phyloP scores from a whole-genome alignment of 2,329 filamentous ascomycete species.

The Ceratocystis destructans region DNA sequence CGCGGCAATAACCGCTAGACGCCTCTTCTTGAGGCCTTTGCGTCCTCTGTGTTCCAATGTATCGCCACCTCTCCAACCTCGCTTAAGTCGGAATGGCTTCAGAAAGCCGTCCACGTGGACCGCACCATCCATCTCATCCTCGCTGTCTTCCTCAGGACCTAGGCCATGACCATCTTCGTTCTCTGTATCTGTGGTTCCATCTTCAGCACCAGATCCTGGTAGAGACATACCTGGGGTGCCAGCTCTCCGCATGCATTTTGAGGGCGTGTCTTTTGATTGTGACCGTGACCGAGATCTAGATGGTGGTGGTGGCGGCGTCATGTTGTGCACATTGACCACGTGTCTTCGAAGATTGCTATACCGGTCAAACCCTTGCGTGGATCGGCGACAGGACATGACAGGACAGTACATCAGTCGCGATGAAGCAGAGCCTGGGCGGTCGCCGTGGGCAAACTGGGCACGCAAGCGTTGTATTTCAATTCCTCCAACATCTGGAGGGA shows the following conservation, averaged over 20 bases:
- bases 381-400: conserved; percentile 28
- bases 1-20: not conserved
- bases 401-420: conserved; percentile 27
- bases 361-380: conserved; percentile 28
- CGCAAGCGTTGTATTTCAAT: not conserved
- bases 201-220: conserved; percentile 1
- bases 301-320: conserved; percentile 10
- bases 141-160: conserved; percentile 29
- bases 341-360: conserved; percentile 29
- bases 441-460: not conserved
- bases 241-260: conserved; percentile 21
- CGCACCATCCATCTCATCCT: conserved; percentile 44
- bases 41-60: conserved; percentile 23
- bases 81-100: conserved; percentile 36
- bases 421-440: conserved; percentile 16
- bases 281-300: conserved; percentile 16
- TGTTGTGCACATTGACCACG: conserved; percentile 29
- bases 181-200: conserved; percentile 12
- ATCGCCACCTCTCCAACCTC: conserved; percentile 33
- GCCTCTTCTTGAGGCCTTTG: conserved; percentile 19
- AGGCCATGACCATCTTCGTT: conserved; percentile 9
- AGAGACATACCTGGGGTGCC: conserved; percentile 5
- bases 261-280: conserved; percentile 29
- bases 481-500: conserved; percentile 19
- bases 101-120: conserved; percentile 59